These are phyloP conservation scores for Volvox africanus DNA, from an alignment of 139 green algal genomes.

Conservation along the genomic window DNA sequence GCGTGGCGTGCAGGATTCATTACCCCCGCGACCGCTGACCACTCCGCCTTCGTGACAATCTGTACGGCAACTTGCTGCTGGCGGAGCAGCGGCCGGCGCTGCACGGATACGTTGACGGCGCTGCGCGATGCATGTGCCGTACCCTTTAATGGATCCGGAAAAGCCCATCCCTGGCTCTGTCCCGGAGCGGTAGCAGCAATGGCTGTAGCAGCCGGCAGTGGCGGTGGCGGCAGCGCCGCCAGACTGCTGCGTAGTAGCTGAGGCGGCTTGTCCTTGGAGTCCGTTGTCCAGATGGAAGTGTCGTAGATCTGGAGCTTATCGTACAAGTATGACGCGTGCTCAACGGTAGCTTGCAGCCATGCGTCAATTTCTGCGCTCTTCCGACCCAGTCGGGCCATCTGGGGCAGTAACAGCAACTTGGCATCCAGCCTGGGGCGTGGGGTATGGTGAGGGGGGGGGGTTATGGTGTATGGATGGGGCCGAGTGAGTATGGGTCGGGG, in stretches of 20 bases:
- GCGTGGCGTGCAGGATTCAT: neutral
- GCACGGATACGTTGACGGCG: neutral
- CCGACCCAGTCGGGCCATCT: slow-evolving; percentile 26
- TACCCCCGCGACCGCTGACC: neutral
- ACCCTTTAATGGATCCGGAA: neutral
- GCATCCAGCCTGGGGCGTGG: slow-evolving; percentile 15
- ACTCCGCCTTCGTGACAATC: neutral
- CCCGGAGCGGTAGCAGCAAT: neutral
- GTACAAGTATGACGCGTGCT: slow-evolving; percentile 33
- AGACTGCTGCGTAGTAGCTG: neutral
- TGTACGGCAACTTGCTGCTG: neutral
- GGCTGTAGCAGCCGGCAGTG: neutral
- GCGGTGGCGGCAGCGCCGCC: no score
- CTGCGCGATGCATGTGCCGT: neutral
- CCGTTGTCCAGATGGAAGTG: neutral
- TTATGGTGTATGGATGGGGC: no score
- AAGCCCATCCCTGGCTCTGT: neutral
- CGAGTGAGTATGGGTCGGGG: no score
- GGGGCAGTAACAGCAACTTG: slow-evolving; percentile 39
- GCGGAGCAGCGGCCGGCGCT: neutral
- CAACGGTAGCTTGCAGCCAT: slow-evolving; percentile 24
- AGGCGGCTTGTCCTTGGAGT: neutral
- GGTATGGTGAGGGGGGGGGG: neutral
- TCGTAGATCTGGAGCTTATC: slow-evolving; percentile 18
- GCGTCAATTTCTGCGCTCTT: slow-evolving; percentile 39